These are phyloP conservation scores for Porcisia hertigi DNA, from an alignment of 208 protist genomes.

Conservation along the genomic window DNA sequence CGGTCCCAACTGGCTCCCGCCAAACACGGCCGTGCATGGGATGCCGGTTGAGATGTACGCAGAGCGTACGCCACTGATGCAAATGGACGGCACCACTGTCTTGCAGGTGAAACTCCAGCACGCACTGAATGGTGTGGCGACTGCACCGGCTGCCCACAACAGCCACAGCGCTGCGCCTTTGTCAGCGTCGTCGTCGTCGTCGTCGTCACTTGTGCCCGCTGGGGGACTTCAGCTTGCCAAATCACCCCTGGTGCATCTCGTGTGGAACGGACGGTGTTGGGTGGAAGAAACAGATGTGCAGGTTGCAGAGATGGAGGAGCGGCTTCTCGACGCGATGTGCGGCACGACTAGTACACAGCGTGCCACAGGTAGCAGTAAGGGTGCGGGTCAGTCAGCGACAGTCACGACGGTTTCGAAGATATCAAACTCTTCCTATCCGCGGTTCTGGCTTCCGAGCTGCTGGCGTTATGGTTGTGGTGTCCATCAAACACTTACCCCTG, in stretches of 20 bases:
- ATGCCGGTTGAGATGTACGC: slow-evolving; percentile 21
- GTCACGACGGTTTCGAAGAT: neutral
- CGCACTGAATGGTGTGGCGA: neutral
- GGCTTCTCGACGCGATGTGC: slow-evolving; percentile 1
- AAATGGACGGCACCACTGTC: neutral
- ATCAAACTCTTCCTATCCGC: neutral
- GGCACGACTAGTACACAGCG: neutral
- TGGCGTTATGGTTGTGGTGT: neutral
- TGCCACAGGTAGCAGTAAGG: neutral
- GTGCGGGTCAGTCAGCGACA: neutral
- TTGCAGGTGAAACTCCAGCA: slow-evolving; percentile 8
- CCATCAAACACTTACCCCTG: neutral
- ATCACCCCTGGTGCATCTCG: neutral
- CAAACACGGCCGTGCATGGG: neutral
- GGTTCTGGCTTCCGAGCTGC: neutral
- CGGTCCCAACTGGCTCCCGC: neutral
- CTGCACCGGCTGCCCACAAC: neutral
- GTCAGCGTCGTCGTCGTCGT: neutral
- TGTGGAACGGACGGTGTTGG: slow-evolving; percentile 26
- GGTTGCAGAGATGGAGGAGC: slow-evolving; percentile 16
- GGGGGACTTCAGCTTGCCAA: neutral
- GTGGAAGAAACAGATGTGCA: slow-evolving; percentile 17
- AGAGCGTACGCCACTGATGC: slow-evolving; percentile 17
- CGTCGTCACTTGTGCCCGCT: neutral
- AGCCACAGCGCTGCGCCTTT: neutral